Evolutionary conservation across 2,329 filamentous ascomycete genomes (phyloP).

Genomic region (Aureobasidium sp.): DNA sequence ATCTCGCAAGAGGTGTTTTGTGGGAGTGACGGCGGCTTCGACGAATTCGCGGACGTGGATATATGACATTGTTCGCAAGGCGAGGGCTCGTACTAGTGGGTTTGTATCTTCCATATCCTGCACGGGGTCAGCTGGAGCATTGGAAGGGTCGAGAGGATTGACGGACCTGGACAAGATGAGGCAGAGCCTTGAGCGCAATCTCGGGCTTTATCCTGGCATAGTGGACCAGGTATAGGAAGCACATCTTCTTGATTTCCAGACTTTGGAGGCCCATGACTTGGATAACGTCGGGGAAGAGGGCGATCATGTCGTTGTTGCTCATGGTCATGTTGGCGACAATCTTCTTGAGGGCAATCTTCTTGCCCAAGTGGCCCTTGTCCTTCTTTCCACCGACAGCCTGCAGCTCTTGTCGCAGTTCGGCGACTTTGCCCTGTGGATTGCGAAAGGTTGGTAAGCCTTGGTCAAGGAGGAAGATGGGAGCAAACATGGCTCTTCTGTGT

Average conservation of each 20-base stretch:
- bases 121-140: not conserved
- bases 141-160: not conserved
- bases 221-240: constrained; percentile 94
- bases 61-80: constrained; percentile 92
- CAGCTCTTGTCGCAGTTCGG: constrained; percentile 89
- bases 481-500: constrained; percentile 29
- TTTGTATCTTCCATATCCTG: constrained; percentile 92
- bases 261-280: constrained; percentile 91
- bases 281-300: constrained; percentile 90
- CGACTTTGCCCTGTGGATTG: constrained; percentile 85
- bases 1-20: constrained; percentile 78
- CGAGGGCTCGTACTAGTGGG: constrained; percentile 83
- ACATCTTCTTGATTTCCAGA: constrained; percentile 99
- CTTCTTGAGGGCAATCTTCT: constrained; percentile 98
- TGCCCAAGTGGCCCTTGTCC: constrained; percentile 89
- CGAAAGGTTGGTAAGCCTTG: constrained; percentile 43
- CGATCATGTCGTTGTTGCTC: constrained; percentile 99
- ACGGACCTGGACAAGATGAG: constrained; percentile 70
- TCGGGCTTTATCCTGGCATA: constrained; percentile 93
- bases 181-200: constrained; percentile 85
- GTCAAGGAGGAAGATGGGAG: constrained; percentile 30
- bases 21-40: constrained; percentile 75
- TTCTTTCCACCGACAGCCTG: constrained; percentile 75
- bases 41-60: constrained; percentile 95
- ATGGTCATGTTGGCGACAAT: constrained; percentile 99